Evolutionary conservation across 139 green algal species (phyloP).

Genomic region (Chlamydomonas incerta): DNA sequence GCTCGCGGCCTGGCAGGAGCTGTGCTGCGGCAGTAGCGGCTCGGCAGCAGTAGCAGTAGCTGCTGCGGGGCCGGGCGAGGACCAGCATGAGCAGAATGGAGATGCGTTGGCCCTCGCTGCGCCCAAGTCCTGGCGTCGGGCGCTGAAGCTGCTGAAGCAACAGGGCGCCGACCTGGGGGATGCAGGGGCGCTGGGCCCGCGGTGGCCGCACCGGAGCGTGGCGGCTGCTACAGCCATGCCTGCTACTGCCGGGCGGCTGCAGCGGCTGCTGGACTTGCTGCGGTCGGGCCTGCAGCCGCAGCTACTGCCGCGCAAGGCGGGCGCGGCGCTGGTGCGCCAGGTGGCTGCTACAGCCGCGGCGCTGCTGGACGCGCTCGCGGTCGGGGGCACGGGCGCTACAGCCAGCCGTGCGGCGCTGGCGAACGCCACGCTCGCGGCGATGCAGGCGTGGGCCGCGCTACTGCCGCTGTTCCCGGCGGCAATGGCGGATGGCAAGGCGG

Average conservation of each 20-base stretch:
- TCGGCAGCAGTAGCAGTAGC: too few species aligned
- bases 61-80: too few species aligned
- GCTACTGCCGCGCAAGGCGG: not conserved
- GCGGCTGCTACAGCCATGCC: too few species aligned
- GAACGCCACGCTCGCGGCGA: not conserved
- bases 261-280: not conserved
- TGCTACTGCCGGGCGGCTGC: not conserved
- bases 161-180: too few species aligned
- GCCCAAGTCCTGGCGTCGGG: too few species aligned
- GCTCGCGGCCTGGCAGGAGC: not conserved
- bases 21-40: too few species aligned
- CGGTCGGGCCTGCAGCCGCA: not conserved
- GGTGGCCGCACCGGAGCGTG: too few species aligned
- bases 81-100: too few species aligned
- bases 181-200: too few species aligned
- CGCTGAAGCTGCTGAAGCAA: too few species aligned
- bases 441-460: not conserved
- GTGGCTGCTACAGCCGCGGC: not conserved
- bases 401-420: too few species aligned
- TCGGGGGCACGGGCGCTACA: not conserved
- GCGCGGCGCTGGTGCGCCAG: not conserved
- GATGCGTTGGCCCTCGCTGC: too few species aligned
- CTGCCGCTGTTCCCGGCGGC: not conserved
- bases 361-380: not conserved
- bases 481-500: not conserved